Percentiles rank a stretch among this genome's conserved stretches.
Conservation (phyloP, 176 grass and related monocot genomes). For the Chrysopogon serrulatus region DNA sequence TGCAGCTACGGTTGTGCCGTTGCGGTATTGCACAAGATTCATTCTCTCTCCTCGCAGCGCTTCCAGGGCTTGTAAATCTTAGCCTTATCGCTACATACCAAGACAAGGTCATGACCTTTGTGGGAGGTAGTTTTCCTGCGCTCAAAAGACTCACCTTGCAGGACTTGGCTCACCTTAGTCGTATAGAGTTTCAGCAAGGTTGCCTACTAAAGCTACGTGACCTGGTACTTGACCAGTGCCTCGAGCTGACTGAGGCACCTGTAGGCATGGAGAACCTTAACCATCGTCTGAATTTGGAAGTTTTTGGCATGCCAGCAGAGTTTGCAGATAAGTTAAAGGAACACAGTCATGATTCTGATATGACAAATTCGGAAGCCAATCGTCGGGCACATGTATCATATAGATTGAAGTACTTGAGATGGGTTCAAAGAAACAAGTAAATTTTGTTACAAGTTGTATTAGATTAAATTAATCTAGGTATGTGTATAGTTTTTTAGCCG, state of each 20-base stretch:
- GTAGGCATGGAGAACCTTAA: conserved; percentile 20
- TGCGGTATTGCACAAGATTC: conserved; percentile 11
- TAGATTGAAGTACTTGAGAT: too few relatives aligned
- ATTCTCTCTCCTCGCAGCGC: background rate
- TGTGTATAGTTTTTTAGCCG: too few relatives aligned
- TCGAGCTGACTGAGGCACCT: conserved; percentile 3
- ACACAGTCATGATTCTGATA: too few relatives aligned
- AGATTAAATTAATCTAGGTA: too few relatives aligned
- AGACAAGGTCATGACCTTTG: background rate
- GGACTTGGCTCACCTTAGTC: background rate
- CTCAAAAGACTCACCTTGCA: background rate
- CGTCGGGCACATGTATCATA: too few relatives aligned
- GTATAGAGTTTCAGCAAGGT: conserved; percentile 22
- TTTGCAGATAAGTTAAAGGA: background rate
- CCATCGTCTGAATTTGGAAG: background rate
- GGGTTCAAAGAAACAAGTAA: too few relatives aligned
- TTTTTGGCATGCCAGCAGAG: conserved; percentile 16
- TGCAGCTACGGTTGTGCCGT: background rate
- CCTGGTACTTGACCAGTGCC: background rate
- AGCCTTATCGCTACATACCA: background rate
- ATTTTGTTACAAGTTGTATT: too few relatives aligned
- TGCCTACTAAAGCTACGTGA: background rate
- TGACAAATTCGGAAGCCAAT: too few relatives aligned
- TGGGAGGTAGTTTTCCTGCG: background rate
- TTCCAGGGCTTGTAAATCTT: conserved; percentile 20